Evolutionary conservation across 495 filamentous ascomycete species (phyloP).

Genomic region (Aspergillus haitiensis): DNA sequence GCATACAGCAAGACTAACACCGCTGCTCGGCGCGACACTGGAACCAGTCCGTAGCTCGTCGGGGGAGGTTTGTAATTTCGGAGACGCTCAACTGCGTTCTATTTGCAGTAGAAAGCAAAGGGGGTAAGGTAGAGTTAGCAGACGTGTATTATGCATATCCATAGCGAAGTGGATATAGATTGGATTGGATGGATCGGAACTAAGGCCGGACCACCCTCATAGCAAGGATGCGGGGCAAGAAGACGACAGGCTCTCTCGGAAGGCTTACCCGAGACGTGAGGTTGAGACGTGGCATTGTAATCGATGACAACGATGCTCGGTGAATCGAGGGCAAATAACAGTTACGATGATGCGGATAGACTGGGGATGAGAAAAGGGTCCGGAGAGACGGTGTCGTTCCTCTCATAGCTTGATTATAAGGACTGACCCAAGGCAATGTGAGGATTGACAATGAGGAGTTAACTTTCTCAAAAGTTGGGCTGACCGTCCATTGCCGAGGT

Average conservation of each 20-base stretch:
- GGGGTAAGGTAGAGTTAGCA: neutral
- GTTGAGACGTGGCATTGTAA: conserved; percentile 40
- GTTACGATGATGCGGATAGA: too few relatives aligned
- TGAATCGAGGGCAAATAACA: too few relatives aligned
- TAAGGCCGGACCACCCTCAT: neutral
- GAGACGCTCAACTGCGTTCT: conserved; percentile 78
- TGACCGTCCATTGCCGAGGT: too few relatives aligned
- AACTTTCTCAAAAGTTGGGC: too few relatives aligned
- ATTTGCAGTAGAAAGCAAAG: conserved; percentile 5
- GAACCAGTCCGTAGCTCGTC: conserved; percentile 62
- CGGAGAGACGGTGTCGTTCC: too few relatives aligned
- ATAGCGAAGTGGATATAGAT: too few relatives aligned
- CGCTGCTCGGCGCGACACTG: conserved; percentile 71
- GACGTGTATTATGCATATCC: neutral
- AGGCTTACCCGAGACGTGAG: conserved; percentile 33
- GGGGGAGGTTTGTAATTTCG: conserved; percentile 65
- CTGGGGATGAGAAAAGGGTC: too few relatives aligned
- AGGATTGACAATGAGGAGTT: too few relatives aligned
- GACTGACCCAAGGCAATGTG: too few relatives aligned
- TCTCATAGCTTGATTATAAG: too few relatives aligned
- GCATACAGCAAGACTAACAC: conserved; percentile 85
- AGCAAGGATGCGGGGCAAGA: too few relatives aligned
- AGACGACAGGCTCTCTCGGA: neutral
- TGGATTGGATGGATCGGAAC: neutral
- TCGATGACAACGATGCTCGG: neutral